Conservation (phyloP, 2,329 filamentous ascomycete species). For the Sporothrix mexicana region DNA sequence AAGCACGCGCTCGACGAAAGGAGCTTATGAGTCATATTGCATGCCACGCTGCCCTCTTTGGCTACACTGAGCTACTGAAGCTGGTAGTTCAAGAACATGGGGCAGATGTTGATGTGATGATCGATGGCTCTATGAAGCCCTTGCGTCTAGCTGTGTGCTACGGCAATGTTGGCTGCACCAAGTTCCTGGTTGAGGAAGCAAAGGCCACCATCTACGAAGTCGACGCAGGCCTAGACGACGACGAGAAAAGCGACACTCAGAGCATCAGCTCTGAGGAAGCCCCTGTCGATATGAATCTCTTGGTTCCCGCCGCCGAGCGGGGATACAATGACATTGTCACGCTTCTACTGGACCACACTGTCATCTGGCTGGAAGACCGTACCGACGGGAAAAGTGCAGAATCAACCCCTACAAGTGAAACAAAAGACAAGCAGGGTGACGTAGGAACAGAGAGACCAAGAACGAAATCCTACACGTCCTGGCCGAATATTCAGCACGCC, state of each 20-base stretch:
- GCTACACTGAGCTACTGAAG: background rate
- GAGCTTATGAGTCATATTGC: background rate
- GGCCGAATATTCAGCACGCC: conserved; percentile 5
- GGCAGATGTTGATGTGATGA: background rate
- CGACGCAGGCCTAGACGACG: background rate
- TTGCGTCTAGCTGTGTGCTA: background rate
- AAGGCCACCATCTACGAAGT: background rate
- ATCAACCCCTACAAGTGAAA: background rate
- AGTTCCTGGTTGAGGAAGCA: conserved; percentile 2
- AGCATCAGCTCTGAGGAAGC: background rate
- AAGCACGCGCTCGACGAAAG: background rate
- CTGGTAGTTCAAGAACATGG: background rate
- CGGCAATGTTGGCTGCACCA: background rate
- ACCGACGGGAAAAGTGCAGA: background rate
- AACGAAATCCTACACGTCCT: background rate
- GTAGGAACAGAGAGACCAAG: background rate
- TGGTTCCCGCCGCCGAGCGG: background rate
- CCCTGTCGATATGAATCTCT: background rate
- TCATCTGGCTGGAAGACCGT: background rate
- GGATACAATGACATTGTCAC: conserved; percentile 1
- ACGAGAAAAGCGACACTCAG: background rate
- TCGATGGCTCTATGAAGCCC: background rate
- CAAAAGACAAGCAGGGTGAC: background rate
- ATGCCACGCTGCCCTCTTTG: background rate
- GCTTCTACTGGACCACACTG: background rate